Evolutionary conservation across 805 yeast species (phyloP), one percentile per base, ranked within the genome.

Genomic region (Wickerhamiella alocasiicola): DNA sequence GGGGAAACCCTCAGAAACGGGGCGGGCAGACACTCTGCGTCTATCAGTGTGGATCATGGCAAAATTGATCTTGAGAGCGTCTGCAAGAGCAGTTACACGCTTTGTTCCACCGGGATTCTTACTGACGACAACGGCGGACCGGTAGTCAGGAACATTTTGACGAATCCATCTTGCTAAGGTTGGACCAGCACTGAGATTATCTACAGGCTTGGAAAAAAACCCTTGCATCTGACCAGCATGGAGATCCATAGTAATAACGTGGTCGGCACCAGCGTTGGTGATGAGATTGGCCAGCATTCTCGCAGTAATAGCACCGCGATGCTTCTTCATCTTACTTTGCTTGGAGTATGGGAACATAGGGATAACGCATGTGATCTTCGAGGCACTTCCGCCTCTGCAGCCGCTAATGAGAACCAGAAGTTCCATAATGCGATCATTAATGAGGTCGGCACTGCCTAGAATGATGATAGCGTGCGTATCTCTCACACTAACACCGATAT

Each of bases 31-130:
- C 33, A 78, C 72, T 62, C 98, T 77, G 63, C 96, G 78, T 57
- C 97, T 76, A 64, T 91, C 99, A 16, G 98, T 91, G 59, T 91
- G 97, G 51, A 93, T 88, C 97, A 91, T 88, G 45, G 98, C 99
- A 57, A 91, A 91, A 61, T 91, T 85, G 51, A 91, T 82, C 63
- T 88, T 88, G 53, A 91, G 70, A 28, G 93, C 76, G 64, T 93
- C 98, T n/a, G 98, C 98, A 53, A 91, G 68, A 1, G 96, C 87
- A 15, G 99, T 91, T 41, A 91, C 99, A 50, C 98, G 74, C 60
- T 91, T 91, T 16, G 99, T 87, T 43, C 98, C 98, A 48, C 98
- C 99, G 16, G 99, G 97, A 63, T 91, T 91, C 60, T 91, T 91
- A n/a, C 96, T 85, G 9, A 91, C 98, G 41, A 91, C 94, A 19